Evolutionary conservation across 2,329 filamentous ascomycete genomes (phyloP).

Genomic region (Davidsoniella australis): DNA sequence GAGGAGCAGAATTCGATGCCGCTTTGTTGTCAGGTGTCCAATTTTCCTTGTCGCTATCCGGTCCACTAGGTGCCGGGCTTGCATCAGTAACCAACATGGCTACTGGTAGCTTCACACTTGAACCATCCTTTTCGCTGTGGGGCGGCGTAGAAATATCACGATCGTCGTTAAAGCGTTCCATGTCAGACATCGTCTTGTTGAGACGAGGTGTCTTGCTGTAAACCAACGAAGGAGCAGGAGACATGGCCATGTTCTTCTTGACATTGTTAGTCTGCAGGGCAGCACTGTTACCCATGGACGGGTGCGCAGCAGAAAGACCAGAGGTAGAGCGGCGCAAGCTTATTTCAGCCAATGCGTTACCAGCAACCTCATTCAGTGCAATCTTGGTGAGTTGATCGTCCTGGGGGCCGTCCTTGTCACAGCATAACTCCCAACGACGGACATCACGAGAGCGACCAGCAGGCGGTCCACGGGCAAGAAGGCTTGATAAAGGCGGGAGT

Average conservation of each 20-base stretch:
- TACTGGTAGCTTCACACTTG: neutral
- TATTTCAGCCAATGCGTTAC: conserved; percentile 67
- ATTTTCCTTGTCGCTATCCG: conserved; percentile 72
- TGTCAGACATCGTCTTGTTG: conserved; percentile 19
- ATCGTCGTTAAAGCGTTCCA: conserved; percentile 16
- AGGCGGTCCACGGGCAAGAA: conserved; percentile 31
- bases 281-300: neutral
- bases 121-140: conserved; percentile 37
- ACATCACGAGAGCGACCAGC: conserved; percentile 68
- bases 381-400: conserved; percentile 51
- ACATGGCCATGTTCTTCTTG: conserved; percentile 8
- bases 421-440: conserved; percentile 80
- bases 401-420: conserved; percentile 62
- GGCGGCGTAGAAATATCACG: conserved; percentile 25
- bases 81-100: conserved; percentile 5
- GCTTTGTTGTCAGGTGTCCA: conserved; percentile 44
- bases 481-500: conserved; percentile 36
- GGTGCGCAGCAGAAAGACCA: conserved; percentile 17
- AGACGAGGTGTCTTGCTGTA: conserved; percentile 19
- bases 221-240: conserved; percentile 9
- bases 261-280: conserved; percentile 6
- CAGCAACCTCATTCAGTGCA: conserved; percentile 62
- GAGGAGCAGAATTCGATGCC: conserved; percentile 17
- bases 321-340: conserved; percentile 57
- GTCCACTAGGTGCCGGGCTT: conserved; percentile 7